Evolutionary conservation across 176 grass and related monocot species (phyloP), one percentile per base, ranked within the genome.

Genomic region (Themeda triandra): DNA sequence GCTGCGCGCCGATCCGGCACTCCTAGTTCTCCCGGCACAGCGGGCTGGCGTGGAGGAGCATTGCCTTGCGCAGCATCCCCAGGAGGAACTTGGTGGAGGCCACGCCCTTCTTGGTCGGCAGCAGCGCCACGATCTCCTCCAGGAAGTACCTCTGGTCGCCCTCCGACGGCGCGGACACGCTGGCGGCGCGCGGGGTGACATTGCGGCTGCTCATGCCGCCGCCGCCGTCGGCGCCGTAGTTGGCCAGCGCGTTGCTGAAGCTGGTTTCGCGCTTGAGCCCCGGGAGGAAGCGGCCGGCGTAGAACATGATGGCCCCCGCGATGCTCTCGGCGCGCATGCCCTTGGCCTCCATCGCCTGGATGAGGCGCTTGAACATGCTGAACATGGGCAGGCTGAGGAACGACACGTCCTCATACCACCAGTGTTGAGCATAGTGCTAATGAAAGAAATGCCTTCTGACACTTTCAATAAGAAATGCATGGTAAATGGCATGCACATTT

Each of bases 91-190:
- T 94, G 21, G 92, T 97, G 37, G 92, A 88, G 11, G 88, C 83
- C 25, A 92, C 95, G 56, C 92, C 92, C 82, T 94, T 97, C 72
- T 92, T 90, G 10, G 83, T 53, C 8, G 95, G 95, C 63, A 97
- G 87, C 81, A 97, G 89, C 41, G 84, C 83, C 64, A 97, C 92
- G 67, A 92, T 97, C 91, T 97, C 95, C 87, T 97, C 95, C 73
- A 97, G 86, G 73, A 97, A 94, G 83, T 91, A 80, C 81, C 88
- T 92, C 86, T 94, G 88, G 83, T 97, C 94, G 39, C 81, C 80
- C 63, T 90, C 88, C 8, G 88, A 97, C 37, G 87, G 49, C 40
- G 86, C 81, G 4, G 90, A 83, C 60, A 92, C 83, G 66, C 33
- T 83, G 24, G 86, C 80, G 33, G 83, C 63, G 6, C 83, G 82